Percentiles rank a stretch among this genome's conserved stretches.
Evolutionary conservation across 2,329 filamentous ascomycete species (phyloP).

Genomic region (Apiospora pterosperma): DNA sequence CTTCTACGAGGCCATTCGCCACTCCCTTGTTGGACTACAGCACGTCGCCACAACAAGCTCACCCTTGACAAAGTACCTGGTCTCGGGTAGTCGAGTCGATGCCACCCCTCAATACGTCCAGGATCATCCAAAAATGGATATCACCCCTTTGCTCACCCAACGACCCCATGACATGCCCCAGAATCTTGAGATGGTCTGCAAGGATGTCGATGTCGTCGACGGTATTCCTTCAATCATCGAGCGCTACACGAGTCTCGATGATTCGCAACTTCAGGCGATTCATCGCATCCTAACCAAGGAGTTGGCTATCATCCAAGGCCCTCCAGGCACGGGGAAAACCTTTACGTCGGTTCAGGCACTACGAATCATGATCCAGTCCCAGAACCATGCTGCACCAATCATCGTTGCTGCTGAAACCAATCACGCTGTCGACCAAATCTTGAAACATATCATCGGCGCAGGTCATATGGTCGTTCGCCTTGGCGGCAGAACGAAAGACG

Average conservation of each 20-base stretch:
- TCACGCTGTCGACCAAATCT: constrained; percentile 81
- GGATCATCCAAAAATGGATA: constrained; percentile 27
- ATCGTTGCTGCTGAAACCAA: constrained; percentile 86
- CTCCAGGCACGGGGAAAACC: constrained; percentile 74
- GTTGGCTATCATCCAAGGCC: constrained; percentile 78
- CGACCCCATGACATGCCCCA: constrained; percentile 14
- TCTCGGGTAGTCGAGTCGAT: constrained; percentile 38
- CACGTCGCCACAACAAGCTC: constrained; percentile 46
- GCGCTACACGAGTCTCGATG: constrained; percentile 51
- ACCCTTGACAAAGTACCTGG: constrained; percentile 60
- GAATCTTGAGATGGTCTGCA: constrained; percentile 7
- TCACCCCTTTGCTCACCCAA: constrained; percentile 29
- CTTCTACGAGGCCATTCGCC: constrained; percentile 74
- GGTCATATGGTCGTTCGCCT: constrained; percentile 56
- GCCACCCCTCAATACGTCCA: constrained; percentile 27
- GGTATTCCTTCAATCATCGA: constrained; percentile 23
- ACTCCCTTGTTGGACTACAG: constrained; percentile 72
- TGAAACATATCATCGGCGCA: constrained; percentile 58
- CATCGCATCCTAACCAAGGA: constrained; percentile 67
- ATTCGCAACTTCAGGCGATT: constrained; percentile 68
- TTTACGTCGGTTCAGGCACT: constrained; percentile 74
- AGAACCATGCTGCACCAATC: constrained; percentile 44
- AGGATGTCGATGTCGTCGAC: constrained; percentile 17
- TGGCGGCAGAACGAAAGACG: constrained; percentile 67
- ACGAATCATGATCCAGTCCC: constrained; percentile 60